Evolutionary conservation across 306 rosid genomes (phyloP).

Genomic region (Cotoneaster glaucophyllus): DNA sequence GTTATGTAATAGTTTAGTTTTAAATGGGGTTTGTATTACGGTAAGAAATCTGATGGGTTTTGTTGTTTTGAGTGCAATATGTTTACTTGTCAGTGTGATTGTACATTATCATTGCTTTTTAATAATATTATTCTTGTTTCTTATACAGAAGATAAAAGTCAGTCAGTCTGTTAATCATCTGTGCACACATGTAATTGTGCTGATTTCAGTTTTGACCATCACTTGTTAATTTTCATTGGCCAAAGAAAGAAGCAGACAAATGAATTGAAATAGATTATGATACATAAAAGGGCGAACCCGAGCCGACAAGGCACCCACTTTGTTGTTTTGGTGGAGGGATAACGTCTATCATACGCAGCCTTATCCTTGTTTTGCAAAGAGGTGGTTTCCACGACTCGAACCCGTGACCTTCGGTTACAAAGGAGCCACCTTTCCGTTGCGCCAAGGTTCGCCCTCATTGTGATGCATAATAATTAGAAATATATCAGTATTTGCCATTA

Average conservation of each 20-base stretch:
- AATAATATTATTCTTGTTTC: not conserved
- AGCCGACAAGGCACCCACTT: no score
- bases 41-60: not conserved
- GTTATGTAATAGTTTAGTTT: not conserved
- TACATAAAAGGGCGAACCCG: no score
- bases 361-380: no score
- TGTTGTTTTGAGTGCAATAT: not conserved
- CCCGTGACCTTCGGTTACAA: no score
- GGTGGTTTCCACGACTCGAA: no score
- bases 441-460: no score
- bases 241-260: not conserved
- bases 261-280: not conserved
- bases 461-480: no score
- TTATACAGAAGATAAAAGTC: no score
- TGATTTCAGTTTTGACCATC: not conserved
- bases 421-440: no score
- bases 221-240: not conserved
- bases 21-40: not conserved
- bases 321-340: no score
- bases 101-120: not conserved
- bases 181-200: not conserved
- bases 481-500: no score
- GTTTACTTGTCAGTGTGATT: not conserved
- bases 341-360: no score
- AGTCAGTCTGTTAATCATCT: not conserved